These are phyloP conservation scores for Allium sativum DNA, from an alignment of 106 monocot genomes.

Conservation along the genomic window DNA sequence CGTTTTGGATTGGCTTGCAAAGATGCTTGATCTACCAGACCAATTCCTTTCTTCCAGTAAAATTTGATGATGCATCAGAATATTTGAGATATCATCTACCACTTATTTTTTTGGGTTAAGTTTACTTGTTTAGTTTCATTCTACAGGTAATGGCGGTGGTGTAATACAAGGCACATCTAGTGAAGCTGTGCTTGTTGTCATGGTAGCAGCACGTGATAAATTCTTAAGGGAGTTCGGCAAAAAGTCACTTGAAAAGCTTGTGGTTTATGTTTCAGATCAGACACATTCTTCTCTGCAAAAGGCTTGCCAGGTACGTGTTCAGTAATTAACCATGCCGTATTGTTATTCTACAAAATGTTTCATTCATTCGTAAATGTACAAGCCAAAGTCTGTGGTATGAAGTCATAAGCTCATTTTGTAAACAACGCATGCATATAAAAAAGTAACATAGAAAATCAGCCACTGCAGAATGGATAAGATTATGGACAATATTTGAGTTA, in stretches of 20 bases:
- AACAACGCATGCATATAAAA: no score
- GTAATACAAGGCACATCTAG: constrained; percentile 82
- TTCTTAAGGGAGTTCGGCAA: constrained; percentile 41
- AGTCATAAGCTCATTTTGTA: no score
- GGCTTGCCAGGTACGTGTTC: constrained; percentile 65
- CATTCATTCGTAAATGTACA: no score
- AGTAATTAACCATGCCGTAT: no score
- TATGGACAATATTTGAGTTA: no score
- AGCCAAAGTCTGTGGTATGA: no score
- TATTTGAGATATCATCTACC: no score
- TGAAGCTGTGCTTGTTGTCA: constrained; percentile 69
- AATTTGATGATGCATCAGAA: not conserved
- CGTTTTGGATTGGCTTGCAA: constrained; percentile 90
- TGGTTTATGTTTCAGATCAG: constrained; percentile 92
- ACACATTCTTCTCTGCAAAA: constrained; percentile 74
- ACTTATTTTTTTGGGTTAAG: no score
- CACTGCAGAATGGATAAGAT: no score
- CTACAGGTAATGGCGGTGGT: constrained; percentile 60
- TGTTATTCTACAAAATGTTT: no score
- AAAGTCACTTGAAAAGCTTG: constrained; percentile 47
- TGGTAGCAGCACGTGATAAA: constrained; percentile 77
- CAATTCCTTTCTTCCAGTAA: constrained; percentile 67
- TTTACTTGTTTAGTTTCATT: not conserved
- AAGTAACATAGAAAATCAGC: no score
- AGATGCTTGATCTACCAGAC: constrained; percentile 63